Evolutionary conservation across 2,329 filamentous ascomycete species (phyloP).

Genomic region (Colletotrichum liaoningense): DNA sequence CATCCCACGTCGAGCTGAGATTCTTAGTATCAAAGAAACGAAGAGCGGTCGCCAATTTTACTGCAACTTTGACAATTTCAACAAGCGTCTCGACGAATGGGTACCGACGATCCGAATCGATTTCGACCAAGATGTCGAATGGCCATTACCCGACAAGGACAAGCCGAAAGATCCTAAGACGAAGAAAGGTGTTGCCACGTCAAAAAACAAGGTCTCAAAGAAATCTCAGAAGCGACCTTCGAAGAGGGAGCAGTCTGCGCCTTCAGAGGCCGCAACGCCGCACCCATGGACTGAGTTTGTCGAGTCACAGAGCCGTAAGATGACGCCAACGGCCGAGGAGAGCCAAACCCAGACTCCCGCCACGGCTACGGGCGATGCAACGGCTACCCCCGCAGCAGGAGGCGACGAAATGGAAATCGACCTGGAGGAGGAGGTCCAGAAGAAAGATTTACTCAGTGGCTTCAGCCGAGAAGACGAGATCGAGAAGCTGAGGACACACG

Average conservation of each 20-base stretch:
- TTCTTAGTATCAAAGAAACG: conserved; percentile 91
- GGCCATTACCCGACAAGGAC: conserved; percentile 91
- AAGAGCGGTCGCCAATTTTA: conserved; percentile 92
- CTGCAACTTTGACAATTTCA: conserved; percentile 98
- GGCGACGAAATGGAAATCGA: conserved; percentile 67
- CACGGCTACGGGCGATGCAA: conserved; percentile 56
- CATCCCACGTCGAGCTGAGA: conserved; percentile 90
- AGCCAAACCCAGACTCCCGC: conserved; percentile 57
- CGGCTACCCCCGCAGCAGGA: conserved; percentile 55
- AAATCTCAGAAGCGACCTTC: conserved; percentile 66
- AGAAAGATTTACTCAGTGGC: conserved; percentile 57
- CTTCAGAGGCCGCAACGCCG: conserved; percentile 65
- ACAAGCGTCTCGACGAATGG: conserved; percentile 90
- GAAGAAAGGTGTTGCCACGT: conserved; percentile 73
- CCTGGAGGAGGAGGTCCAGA: conserved; percentile 57
- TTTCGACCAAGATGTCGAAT: conserved; percentile 91
- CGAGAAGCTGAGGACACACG: conserved; percentile 92
- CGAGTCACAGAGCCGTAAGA: conserved; percentile 60
- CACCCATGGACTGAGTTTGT: conserved; percentile 65
- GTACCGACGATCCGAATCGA: conserved; percentile 85
- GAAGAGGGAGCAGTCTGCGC: conserved; percentile 66
- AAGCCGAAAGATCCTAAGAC: conserved; percentile 80
- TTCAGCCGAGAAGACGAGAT: conserved; percentile 92
- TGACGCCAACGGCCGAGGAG: conserved; percentile 54
- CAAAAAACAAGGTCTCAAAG: conserved; percentile 69